Base-by-base conservation (phyloP, 345 rosid genomes). In the Sonneratia alba region DNA sequence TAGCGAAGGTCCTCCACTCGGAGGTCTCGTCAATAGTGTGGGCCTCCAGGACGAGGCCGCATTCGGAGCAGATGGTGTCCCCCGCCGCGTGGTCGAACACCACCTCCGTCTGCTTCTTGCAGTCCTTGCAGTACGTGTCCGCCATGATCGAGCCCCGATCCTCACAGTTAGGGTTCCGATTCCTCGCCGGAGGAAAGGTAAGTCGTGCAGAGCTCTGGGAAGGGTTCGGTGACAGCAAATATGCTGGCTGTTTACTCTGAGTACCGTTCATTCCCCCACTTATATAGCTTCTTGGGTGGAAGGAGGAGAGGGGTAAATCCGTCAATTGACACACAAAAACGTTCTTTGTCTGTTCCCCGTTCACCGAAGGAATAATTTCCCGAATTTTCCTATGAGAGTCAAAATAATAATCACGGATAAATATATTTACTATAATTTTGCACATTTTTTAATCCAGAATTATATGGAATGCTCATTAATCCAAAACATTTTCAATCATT, bases 71-170 rank as follows among this genome's bases (percentile, higher is more conserved):
- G 67, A 85, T 75, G 15, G 80, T 78, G 71, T 82, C 76, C 4
- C 88, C 86, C 7, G 88, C 88, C 5, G 81, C 56, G 74, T 70
- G 82, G 72, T 85, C 87, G 76, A 75, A 74, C 40, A 87, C 82
- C 21, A 77, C 71, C 75, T 79, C 84, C 14, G 85, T 80, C 36
- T 70, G 73, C 61, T 67, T 66, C 76, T 70, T 80, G 77, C 88
- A 87, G 68, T 87, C 81, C 8, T 69, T 71, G 69, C 91, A 87
- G 74, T 68, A 81, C 5, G 82, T 47, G 63, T 78, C 81, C 71
- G 79, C 72, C 91, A 87, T 86, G n/a, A 16, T 10, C 16, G 32
- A 47, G 13, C 7, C 8, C 32, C 3, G 38, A 36, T 42, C 70
- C 32, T 8, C 38, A 12, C 13, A 7, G 63, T 62, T 32, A 32